These are phyloP conservation scores for Tausonia pullulans DNA, from an alignment of 1,284 basidiomycete species.

Conservation along the genomic window DNA sequence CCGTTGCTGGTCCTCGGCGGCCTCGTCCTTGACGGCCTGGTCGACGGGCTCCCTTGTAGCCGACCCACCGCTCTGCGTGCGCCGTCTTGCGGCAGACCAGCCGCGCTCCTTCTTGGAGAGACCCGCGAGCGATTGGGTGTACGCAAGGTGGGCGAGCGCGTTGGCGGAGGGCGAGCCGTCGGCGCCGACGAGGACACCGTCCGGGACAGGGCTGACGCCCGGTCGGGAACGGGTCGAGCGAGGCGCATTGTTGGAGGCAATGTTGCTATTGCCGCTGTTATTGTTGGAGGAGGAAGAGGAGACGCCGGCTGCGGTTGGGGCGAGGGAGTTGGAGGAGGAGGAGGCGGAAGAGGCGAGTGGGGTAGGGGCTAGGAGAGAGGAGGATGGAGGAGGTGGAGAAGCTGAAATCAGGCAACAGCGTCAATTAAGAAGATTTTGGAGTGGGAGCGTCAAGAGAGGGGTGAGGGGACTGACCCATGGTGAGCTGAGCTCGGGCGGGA, in stretches of 20 bases:
- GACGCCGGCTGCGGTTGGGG: not conserved
- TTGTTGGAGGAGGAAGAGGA: not conserved
- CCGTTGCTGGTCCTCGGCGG: not conserved
- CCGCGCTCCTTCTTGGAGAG: slow-evolving; percentile 12
- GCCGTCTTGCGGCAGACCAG: slow-evolving; percentile 4
- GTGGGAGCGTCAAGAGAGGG: not conserved
- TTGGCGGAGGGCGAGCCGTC: slow-evolving; percentile 9
- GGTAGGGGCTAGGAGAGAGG: no score
- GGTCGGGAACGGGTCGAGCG: not conserved
- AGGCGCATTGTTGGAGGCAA: not conserved
- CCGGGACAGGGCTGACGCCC: not conserved
- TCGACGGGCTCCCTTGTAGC: not conserved
- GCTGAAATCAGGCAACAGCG: no score
- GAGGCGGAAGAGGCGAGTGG: not conserved
- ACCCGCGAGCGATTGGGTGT: slow-evolving; percentile 10
- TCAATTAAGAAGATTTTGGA: not conserved
- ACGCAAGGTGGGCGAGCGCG: slow-evolving; percentile 14
- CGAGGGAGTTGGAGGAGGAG: not conserved
- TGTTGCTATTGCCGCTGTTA: not conserved
- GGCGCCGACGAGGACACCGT: no score
- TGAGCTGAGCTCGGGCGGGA: not conserved
- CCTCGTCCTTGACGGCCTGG: not conserved
- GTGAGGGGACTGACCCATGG: not conserved
- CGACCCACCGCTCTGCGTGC: slow-evolving; percentile 9
- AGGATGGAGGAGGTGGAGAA: no score